Evolutionary conservation across 768 basidiomycete genomes (phyloP), one percentile per base, ranked within the genome.

Genomic region (Rhodotorula taiwanensis): DNA sequence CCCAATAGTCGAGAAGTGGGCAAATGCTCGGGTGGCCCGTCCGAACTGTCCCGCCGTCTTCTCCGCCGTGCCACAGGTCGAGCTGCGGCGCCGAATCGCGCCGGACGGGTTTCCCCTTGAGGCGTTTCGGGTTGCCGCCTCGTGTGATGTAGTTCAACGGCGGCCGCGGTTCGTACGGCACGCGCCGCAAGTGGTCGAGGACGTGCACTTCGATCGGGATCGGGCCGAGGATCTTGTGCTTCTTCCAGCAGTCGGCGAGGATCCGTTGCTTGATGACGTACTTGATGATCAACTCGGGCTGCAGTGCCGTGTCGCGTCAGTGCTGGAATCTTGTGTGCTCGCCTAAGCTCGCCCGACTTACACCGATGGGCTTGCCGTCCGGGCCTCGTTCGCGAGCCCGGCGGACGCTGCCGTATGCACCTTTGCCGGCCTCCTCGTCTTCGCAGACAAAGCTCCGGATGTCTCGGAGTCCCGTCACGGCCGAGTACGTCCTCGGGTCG

Each of bases 191-290:
- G 39, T 64, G 63, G 48, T 70, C 69, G 31, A 70, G 54, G 73
- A 91, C 88, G 74, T 87, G 88, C 30, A 94, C 94, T 78, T 99
- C 95, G 78, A 98, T 94, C 21, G 95, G 94, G 72, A 98, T 95
- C 13, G 95, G 95, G 60, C 94, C 94, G 75, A 88, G 83, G 66
- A 86, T 83, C 47, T 88, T 87, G 75, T 99, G 94, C 73, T 88
- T 89, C 79, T 98, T 98, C 95, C 95, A 99, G 76, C 94, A 98
- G 78, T 99, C 94, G 34, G 94, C 94, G 55, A 99, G 82, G 63
- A 99, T 99, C 55, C 95, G 88, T 51, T 89, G 92, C 77, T 98
- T 98, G 80, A 98, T 93, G 73, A 98, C 86, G 76, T 95, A 93
- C 74, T 99, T 99, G 77, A 99, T 91, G 71, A 99, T 86, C 63